These are phyloP conservation scores for Ustilago bromivora DNA, from an alignment of 1,284 basidiomycete species.

Conservation along the genomic window DNA sequence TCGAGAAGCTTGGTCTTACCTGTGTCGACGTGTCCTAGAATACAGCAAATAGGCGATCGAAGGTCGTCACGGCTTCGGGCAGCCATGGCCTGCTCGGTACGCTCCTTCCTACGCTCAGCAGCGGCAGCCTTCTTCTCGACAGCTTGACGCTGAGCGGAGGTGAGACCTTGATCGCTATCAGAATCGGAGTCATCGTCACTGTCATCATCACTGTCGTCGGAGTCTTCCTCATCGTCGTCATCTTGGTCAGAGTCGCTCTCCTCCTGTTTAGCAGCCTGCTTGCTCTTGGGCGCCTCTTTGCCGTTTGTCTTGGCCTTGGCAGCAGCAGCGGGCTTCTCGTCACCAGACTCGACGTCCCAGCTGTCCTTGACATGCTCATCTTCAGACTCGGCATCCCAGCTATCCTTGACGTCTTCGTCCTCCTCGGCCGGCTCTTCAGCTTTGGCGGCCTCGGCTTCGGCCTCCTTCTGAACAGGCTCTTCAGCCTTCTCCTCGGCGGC, in stretches of 20 bases:
- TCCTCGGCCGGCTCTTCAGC: slow-evolving; percentile 64
- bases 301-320: slow-evolving; percentile 28
- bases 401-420: slow-evolving; percentile 53
- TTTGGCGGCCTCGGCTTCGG: slow-evolving; percentile 64
- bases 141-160: slow-evolving; percentile 73
- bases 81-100: slow-evolving; percentile 86
- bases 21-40: slow-evolving; percentile 98
- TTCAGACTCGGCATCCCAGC: slow-evolving; percentile 48
- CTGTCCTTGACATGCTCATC: slow-evolving; percentile 70
- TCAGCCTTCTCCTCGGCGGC: slow-evolving; percentile 13
- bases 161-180: slow-evolving; percentile 68
- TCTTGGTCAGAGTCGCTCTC: slow-evolving; percentile 21
- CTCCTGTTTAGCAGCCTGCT: slow-evolving; percentile 18
- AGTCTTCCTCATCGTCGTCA: slow-evolving; percentile 5
- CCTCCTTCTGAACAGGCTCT: slow-evolving; percentile 57
- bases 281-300: slow-evolving; percentile 20
- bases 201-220: slow-evolving; percentile 72
- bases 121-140: slow-evolving; percentile 86
- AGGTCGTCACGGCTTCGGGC: slow-evolving; percentile 89
- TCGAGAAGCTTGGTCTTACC: slow-evolving; percentile 99
- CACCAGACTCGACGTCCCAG: slow-evolving; percentile 75
- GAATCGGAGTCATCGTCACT: slow-evolving; percentile 72
- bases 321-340: slow-evolving; percentile 66
- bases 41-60: slow-evolving; percentile 98
- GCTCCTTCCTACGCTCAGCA: slow-evolving; percentile 81